Evolutionary conservation across 192 early-diverging fungal genomes (phyloP).

Genomic region (Coemansia sp.): DNA sequence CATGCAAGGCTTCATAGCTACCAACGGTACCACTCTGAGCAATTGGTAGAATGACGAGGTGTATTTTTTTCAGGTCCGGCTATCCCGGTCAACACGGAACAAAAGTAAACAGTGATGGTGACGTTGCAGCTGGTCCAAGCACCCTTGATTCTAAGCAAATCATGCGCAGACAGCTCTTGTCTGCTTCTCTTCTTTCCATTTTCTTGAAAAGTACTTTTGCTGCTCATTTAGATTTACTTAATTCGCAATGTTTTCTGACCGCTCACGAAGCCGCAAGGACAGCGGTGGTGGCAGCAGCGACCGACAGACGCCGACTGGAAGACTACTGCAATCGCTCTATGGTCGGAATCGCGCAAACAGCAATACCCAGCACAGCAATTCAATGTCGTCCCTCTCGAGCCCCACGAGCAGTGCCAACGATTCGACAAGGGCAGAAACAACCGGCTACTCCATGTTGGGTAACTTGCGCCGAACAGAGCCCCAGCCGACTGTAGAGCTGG

Average conservation of each 20-base stretch:
- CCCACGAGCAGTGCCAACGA: conserved; percentile 13
- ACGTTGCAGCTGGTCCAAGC: neutral
- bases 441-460: conserved; percentile 26
- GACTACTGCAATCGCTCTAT: conserved; percentile 43
- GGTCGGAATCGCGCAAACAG: conserved; percentile 15
- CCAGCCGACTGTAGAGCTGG: conserved; percentile 40
- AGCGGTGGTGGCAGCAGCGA: neutral
- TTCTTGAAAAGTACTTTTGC: neutral
- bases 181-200: neutral
- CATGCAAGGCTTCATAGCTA: neutral
- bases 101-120: neutral
- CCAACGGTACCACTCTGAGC: neutral
- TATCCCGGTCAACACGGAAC: neutral
- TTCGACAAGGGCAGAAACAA: conserved; percentile 6
- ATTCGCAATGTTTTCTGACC: conserved; percentile 8
- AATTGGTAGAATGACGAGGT: neutral
- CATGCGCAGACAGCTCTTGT: neutral
- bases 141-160: neutral
- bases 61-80: neutral
- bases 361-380: conserved; percentile 8
- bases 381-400: neutral
- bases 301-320: conserved; percentile 22
- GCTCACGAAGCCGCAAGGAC: conserved; percentile 3
- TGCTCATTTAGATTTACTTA: neutral
- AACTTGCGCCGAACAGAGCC: conserved; percentile 23